Base-by-base conservation (phyloP, 345 rosid species). In the Citropsis articulata region DNA sequence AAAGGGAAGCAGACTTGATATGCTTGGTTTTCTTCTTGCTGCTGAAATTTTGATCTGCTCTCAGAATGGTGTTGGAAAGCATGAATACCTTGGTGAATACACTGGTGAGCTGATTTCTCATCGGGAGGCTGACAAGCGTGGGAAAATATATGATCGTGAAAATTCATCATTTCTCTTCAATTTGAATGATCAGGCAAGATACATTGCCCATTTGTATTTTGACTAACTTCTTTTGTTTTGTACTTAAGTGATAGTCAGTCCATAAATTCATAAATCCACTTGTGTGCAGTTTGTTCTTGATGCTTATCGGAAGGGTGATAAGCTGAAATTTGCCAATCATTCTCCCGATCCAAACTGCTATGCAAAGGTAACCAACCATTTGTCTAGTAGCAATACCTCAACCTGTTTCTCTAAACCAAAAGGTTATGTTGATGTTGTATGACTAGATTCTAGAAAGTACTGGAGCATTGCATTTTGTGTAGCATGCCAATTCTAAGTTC, bases 71-170 rank as follows among this genome's bases (percentile, higher is more conserved):
- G 99, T 96, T 72, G 92, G 93, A 71, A 96, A 97, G 82, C 98
- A 94, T 66, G 99, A 91, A 77, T 97, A 97, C 87, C 94, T 97
- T 18, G 98, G 99, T 59, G 99, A 97, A 79, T 97, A 94, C 88
- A 97, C 98, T 33, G 99, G 99, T 75, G 99, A 97, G 89, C 86
- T 97, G 82, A 94, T 97, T 80, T 97, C 99, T 53, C 98, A 94
- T 65, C 84, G 94, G 86, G 99, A 97, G 87, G 99, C 99, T 74
- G 99, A 97, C 80, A 97, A 97, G 81, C 97, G 98, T 21, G 99
- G 98, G 81, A 97, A 94, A 89, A 94, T 97, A 66, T 97, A 97
- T 77, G 99, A 97, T 77, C 97, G 99, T 25, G 98, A 97, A 87
- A 94, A 97, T 83, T 97, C 98, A 2, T 97, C 99, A 53, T 97